Evolutionary conservation across 1,139 yeast species (phyloP), one percentile per base, ranked within the genome.

Genomic region (Scheffersomyces quercinus): DNA sequence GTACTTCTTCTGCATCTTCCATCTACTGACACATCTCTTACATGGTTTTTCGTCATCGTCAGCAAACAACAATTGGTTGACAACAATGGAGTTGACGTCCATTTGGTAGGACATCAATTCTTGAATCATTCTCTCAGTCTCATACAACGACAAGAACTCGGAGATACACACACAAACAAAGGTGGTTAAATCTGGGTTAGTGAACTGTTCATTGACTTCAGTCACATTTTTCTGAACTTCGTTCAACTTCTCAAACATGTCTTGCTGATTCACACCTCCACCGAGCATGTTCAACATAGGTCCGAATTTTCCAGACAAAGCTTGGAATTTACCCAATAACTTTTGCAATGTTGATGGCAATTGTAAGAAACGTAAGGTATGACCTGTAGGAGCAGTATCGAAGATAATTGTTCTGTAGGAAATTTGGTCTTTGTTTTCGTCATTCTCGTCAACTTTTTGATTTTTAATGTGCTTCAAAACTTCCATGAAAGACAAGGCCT

Each of bases 311-410:
- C 93, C 87, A 29, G 95, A 84, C 46, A 93, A 78, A 55, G 88
- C 95, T 57, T 90, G 84, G 64, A 93, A 84, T 62, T 93, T 93
- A 42, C 87, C 84, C 55, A 93, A 75, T 32, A 95, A 79, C 65
- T 89, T 89, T 56, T 90, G 95, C 50, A 93, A 73, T 4, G 97
- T 91, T 15, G 95, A 80, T 29, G 99, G 99, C 58, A 93, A 81
- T 67, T 91, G 97, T 62, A 93, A 76, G 69, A 93, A 93, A 60
- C 99, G 82, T 55, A 93, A 76, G 1, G 99, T 93, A 68, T 93
- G 99, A 34, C 99, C 99, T 0, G 99, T 93, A 53, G 99, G 99
- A 0, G 99, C 99, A 16, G 99, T 93, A 65, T 93, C 99, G 59
- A 93, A 93, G 52, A 93, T 89, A 54, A 93, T 91, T 10, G 96